These are phyloP conservation scores for Sherardia arvensis DNA, from an alignment of 257 asterid species.

Conservation along the genomic window DNA sequence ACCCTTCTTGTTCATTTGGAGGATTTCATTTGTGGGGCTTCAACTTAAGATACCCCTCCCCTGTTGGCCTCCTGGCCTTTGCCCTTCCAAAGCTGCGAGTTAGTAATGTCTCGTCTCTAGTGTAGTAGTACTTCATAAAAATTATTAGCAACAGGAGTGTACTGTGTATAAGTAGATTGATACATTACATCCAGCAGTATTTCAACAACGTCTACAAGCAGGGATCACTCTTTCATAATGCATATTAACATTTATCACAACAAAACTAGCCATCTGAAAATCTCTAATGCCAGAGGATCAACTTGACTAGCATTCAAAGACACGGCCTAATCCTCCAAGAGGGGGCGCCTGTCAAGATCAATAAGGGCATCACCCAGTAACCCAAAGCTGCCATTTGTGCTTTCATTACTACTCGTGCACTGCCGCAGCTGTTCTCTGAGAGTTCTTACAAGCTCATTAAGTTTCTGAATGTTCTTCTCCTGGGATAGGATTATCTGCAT, in stretches of 20 bases:
- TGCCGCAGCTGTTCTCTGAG: slow-evolving; percentile 64
- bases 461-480: slow-evolving; percentile 74
- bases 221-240: not conserved
- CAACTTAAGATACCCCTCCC: no score
- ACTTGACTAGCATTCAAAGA: slow-evolving; percentile 1
- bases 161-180: not conserved
- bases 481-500: slow-evolving; percentile 74
- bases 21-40: not conserved
- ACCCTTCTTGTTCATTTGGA: not conserved
- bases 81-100: no score
- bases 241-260: not conserved
- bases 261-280: not conserved
- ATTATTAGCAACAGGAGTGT: not conserved
- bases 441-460: slow-evolving; percentile 56
- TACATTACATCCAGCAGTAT: not conserved
- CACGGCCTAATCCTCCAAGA: slow-evolving; percentile 47
- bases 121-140: no score
- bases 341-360: slow-evolving; percentile 50
- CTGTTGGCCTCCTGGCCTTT: no score
- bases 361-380: slow-evolving; percentile 37
- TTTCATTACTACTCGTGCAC: slow-evolving; percentile 49
- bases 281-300: not conserved
- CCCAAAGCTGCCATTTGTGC: slow-evolving; percentile 29
- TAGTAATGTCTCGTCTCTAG: no score
- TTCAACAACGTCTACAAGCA: not conserved